A percentile compares a stretch with the other conserved stretches of the same genome.
Evolutionary conservation across 192 early-diverging fungal species (phyloP).

Genomic region (Coemansia umbellata): DNA sequence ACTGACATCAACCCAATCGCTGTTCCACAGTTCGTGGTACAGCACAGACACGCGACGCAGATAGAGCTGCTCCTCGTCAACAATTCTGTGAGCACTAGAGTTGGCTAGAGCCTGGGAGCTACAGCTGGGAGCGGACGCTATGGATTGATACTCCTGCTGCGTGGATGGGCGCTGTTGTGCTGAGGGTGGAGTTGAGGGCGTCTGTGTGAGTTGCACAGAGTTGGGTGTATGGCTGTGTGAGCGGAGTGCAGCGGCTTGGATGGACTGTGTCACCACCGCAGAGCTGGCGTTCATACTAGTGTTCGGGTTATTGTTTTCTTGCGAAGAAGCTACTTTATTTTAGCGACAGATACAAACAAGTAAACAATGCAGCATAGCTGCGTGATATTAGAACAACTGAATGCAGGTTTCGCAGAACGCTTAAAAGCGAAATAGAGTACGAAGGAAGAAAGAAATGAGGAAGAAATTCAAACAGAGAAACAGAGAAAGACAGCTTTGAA

Average conservation of each 20-base stretch:
- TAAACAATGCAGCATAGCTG: neutral
- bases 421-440: neutral
- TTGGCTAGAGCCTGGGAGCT: neutral
- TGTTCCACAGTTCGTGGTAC: constrained; percentile 49
- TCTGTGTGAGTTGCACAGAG: neutral
- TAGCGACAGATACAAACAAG: neutral
- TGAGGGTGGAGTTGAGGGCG: neutral
- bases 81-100: neutral
- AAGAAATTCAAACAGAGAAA: neutral
- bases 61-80: constrained; percentile 36
- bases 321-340: neutral
- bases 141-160: too few relatives aligned
- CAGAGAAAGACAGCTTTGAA: too few relatives aligned
- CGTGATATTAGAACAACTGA: neutral
- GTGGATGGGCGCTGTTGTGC: neutral
- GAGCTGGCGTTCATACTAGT: neutral
- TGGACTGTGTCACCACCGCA: neutral
- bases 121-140: neutral
- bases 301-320: neutral
- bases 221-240: neutral
- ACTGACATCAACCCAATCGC: constrained; percentile 41
- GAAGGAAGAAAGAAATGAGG: neutral
- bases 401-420: too few relatives aligned
- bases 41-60: constrained; percentile 45
- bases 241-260: neutral